Evolutionary conservation across 306 rosid species (phyloP).

Genomic region (Canavalia ensiformis): DNA sequence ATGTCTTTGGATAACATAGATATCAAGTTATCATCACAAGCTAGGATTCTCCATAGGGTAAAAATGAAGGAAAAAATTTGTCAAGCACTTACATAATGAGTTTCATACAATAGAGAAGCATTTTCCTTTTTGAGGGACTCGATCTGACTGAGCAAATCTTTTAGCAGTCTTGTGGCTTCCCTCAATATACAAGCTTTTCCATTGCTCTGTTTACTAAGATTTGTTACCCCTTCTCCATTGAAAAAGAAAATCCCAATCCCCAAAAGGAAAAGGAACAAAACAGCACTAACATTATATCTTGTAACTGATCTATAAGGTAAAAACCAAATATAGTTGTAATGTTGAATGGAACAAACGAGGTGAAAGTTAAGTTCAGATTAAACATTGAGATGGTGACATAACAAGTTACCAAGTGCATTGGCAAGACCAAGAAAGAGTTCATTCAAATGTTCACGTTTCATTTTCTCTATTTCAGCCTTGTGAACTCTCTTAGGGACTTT

Average conservation of each 20-base stretch:
- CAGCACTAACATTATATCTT: neutral
- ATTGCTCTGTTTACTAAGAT: conserved; percentile 57
- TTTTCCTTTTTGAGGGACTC: conserved; percentile 67
- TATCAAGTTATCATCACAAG: neutral
- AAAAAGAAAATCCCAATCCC: neutral
- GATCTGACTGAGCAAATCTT: conserved; percentile 65
- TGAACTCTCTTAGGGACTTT: conserved; percentile 83
- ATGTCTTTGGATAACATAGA: neutral
- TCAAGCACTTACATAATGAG: conserved; percentile 58
- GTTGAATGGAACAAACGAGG: conserved; percentile 30
- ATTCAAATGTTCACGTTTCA: conserved; percentile 90
- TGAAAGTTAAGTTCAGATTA: neutral
- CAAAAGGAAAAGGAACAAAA: neutral
- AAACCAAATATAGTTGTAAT: neutral
- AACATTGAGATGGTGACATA: conserved; percentile 9
- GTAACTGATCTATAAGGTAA: neutral
- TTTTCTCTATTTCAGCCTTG: conserved; percentile 95
- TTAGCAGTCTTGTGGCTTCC: conserved; percentile 70
- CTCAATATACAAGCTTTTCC: conserved; percentile 67
- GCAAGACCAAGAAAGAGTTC: conserved; percentile 89
- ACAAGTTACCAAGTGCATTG: conserved; percentile 71
- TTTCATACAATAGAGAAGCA: conserved; percentile 63
- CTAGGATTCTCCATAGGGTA: neutral
- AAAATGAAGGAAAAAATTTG: neutral
- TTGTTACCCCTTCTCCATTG: conserved; percentile 46